Percentiles rank a stretch among this genome's conserved stretches.
These are phyloP conservation scores for Epichloe gansuensis DNA, from an alignment of 2,329 filamentous ascomycete species.

Conservation along the genomic window DNA sequence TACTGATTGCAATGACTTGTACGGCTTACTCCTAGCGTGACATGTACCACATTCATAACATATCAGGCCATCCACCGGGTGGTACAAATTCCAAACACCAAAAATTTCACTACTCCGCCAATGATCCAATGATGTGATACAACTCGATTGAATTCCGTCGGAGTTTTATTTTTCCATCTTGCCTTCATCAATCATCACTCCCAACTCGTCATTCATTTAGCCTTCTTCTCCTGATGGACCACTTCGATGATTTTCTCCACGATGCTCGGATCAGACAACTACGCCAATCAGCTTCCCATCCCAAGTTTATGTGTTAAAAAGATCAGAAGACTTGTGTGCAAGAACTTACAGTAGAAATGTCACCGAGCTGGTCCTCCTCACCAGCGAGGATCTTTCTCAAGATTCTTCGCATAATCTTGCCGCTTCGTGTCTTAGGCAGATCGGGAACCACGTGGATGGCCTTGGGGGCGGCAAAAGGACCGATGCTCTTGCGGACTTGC, in stretches of 20 bases:
- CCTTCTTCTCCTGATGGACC: conserved; percentile 50
- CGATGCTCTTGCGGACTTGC: conserved; percentile 94
- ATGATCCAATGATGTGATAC: background rate
- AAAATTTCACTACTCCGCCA: background rate
- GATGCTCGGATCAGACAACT: conserved; percentile 81
- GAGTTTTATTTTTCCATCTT: background rate
- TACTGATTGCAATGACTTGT: no score
- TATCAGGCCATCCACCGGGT: no score
- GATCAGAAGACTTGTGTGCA: background rate
- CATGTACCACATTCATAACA: no score
- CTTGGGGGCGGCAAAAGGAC: conserved; percentile 93
- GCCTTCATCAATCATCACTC: background rate
- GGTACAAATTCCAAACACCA: no score
- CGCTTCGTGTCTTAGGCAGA: conserved; percentile 90
- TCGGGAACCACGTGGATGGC: conserved; percentile 83
- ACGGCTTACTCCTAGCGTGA: no score
- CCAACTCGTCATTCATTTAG: conserved; percentile 15
- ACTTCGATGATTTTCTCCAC: conserved; percentile 79
- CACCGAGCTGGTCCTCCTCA: conserved; percentile 92
- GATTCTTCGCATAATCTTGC: conserved; percentile 98
- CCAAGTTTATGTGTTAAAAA: no score
- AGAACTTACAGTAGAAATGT: conserved; percentile 70
- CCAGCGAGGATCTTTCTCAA: conserved; percentile 93
- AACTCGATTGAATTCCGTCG: no score
- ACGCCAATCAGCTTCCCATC: conserved; percentile 1